Base-by-base conservation (phyloP, 495 filamentous ascomycete genomes). In the Staphylotrichum longicolle region DNA sequence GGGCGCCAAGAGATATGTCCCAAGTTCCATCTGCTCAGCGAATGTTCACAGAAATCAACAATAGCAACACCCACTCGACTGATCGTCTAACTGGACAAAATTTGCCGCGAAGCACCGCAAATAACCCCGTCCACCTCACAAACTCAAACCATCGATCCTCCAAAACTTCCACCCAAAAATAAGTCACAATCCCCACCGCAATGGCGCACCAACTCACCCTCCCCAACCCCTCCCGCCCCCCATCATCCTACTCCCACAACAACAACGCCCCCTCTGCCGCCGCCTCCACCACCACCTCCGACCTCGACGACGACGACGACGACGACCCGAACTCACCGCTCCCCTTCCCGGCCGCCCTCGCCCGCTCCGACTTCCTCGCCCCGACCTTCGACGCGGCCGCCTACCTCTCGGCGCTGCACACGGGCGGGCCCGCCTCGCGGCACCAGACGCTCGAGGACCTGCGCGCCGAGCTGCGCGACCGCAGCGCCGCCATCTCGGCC, bases 401-500 rank as follows among this genome's bases (percentile, higher is more conserved):
- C 1, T 99, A 95, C 77, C 87, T 99, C 42, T 90, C 90, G 6
- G 87, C 87, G 5, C 80, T 97, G 1, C 87, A 71, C 62, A 65
- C 66, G 27, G 65, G 54, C 33, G 65, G 66, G 3, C 62, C 70
- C 0, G 68, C 66, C 6, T 56, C 70, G 20, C 87, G 94, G 1
- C 93, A 97, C 70, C 94, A 98, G 71, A 96, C 91, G 3, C 89
- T 99, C 51, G 93, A 96, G 72, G 95, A 99, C 72, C 80, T 99
- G 15, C 89, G 93, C 14, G 73, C 86, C 34, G 95, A 99, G 66
- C 80, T 99, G 4, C 86, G 91, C 14, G 80, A 88, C 48, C 82
- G 94, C 32, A 86, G 85, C 59, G 83, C 88, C 63, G 78, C 85
- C 15, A 83, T 98, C 52, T 86, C 84, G 62, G 86, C 86, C 58